phyloP scores from a whole-genome alignment of 2,329 filamentous ascomycete species.

The Sarocladium oryzae region DNA sequence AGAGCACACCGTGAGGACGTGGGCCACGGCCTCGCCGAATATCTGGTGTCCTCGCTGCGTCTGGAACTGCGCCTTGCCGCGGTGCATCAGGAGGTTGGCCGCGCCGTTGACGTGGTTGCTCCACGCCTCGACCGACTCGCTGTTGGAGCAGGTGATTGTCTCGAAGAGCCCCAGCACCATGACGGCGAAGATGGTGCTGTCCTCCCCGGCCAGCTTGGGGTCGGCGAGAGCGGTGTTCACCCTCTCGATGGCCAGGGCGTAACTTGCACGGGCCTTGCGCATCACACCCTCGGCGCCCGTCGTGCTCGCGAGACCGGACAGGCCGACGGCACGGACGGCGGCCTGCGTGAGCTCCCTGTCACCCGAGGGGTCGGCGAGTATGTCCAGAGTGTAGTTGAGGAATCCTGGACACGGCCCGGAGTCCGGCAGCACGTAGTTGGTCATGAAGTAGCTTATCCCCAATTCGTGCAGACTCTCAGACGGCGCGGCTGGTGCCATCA shows the following conservation, averaged over 20 bases:
- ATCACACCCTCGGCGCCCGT: conserved; percentile 1
- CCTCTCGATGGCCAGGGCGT: conserved; percentile 6
- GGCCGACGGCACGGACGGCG: conserved; percentile 6
- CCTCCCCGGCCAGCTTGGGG: not conserved
- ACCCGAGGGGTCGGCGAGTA: conserved; percentile 1
- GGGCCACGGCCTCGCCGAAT: conserved; percentile 10
- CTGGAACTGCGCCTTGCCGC: conserved; percentile 16
- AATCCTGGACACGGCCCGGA: conserved; percentile 6
- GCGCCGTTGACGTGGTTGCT: conserved; percentile 25
- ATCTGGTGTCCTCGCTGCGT: conserved; percentile 2
- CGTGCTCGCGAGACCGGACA: conserved; percentile 11
- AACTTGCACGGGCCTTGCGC: conserved; percentile 8
- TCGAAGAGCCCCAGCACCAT: conserved; percentile 24
- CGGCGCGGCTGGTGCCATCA: not conserved
- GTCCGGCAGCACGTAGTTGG: conserved; percentile 8
- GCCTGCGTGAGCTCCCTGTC: conserved; percentile 2
- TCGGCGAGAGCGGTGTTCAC: conserved; percentile 8
- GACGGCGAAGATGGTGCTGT: conserved; percentile 13
- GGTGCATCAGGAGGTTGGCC: conserved; percentile 22
- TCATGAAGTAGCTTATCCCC: conserved; percentile 7
- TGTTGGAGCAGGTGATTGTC: conserved; percentile 21
- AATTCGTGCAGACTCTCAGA: not conserved
- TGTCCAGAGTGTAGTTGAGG: conserved; percentile 8
- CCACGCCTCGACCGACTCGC: conserved; percentile 23
- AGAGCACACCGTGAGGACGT: conserved; percentile 9